Evolutionary conservation across 2,329 filamentous ascomycete genomes (phyloP), one percentile per base, ranked within the genome.

Genomic region (Sclerotinia borealis): DNA sequence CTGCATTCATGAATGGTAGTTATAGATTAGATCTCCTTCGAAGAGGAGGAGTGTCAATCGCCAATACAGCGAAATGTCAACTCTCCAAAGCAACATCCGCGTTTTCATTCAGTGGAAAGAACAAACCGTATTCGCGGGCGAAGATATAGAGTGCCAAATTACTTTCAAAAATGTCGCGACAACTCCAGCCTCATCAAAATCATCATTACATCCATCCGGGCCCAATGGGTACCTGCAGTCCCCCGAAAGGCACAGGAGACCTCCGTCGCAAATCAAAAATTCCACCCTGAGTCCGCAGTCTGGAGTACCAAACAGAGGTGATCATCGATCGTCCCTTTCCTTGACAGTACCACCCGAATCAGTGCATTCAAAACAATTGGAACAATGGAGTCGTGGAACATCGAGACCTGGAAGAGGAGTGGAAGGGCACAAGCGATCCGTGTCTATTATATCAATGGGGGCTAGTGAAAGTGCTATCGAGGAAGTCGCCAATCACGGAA

Each of bases 51-150:
- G 68, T 59, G 39, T 58, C 62, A 63, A 54, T 64, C 56, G 65
- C 55, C 61, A 34, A 60, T 47, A 66, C 63, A 63, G 56, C 68
- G 68, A 72, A 62, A 75, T 74, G 71, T 74, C 72, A 63, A 70
- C 74, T 67, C 80, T 80, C 76, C 78, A 79, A 75, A 85, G 82
- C 78, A 93, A 96, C 80, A 92, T 99, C 75, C 90, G 93, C 76
- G 93, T 97, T 77, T 96, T 93, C 76, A 91, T 99, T 76, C 88
- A 89, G 79, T 99, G 93, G 90, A 89, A 92, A 76, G 91, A 96
- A 75, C 88, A 93, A 76, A 93, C 91, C 66, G 91, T 99, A 72
- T 99, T 98, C 78, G 91, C 95, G 63, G 95, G 95, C 77, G 95
- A 99, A 81, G 90, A 96, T 74, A 85, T 98, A 73, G 91, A 93